Percentiles rank a stretch among this genome's conserved stretches.
Conservation (phyloP, 1,284 basidiomycete genomes). For the Ceratobasidium sp. region DNA sequence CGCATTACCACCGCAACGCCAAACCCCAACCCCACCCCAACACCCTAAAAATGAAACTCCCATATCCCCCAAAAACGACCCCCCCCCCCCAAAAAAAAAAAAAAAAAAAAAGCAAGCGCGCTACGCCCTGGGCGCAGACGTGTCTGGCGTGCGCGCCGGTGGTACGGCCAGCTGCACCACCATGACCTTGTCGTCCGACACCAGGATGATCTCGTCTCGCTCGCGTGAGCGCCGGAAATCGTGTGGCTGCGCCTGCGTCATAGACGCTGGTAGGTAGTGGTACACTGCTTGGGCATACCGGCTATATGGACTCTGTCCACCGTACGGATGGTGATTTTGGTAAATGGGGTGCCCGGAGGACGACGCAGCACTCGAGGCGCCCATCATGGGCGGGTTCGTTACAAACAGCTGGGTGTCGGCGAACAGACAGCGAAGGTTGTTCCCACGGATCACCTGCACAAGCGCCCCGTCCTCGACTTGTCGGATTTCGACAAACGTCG, state of each 20-base stretch:
- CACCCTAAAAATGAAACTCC: too few relatives aligned
- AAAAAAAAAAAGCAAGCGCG: slow-evolving; percentile 3
- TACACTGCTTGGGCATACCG: slow-evolving; percentile 54
- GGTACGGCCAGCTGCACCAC: slow-evolving; percentile 64
- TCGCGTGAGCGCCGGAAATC: slow-evolving; percentile 55
- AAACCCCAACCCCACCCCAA: too few relatives aligned
- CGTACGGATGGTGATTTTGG: slow-evolving; percentile 56
- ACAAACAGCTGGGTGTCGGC: slow-evolving; percentile 91
- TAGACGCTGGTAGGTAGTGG: slow-evolving; percentile 11
- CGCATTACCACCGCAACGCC: too few relatives aligned
- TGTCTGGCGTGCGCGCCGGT: slow-evolving; percentile 27
- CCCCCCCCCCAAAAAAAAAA: too few relatives aligned
- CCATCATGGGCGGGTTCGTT: slow-evolving; percentile 33
- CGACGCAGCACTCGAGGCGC: slow-evolving; percentile 57
- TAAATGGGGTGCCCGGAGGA: slow-evolving; percentile 51
- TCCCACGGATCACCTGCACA: slow-evolving; percentile 95
- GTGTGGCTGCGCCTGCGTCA: slow-evolving; percentile 17
- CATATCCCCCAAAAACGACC: too few relatives aligned
- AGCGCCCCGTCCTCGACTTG: slow-evolving; percentile 94
- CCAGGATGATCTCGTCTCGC: slow-evolving; percentile 81
- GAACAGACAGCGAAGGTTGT: slow-evolving; percentile 88
- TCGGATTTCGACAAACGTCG: slow-evolving; percentile 95
- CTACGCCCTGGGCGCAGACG: slow-evolving; percentile 17
- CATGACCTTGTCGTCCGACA: slow-evolving; percentile 81
- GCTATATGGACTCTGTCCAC: slow-evolving; percentile 52